Base-by-base conservation (phyloP, 2,329 filamentous ascomycete genomes). In the Ophiognomonia clavigignenti-juglandacearum region DNA sequence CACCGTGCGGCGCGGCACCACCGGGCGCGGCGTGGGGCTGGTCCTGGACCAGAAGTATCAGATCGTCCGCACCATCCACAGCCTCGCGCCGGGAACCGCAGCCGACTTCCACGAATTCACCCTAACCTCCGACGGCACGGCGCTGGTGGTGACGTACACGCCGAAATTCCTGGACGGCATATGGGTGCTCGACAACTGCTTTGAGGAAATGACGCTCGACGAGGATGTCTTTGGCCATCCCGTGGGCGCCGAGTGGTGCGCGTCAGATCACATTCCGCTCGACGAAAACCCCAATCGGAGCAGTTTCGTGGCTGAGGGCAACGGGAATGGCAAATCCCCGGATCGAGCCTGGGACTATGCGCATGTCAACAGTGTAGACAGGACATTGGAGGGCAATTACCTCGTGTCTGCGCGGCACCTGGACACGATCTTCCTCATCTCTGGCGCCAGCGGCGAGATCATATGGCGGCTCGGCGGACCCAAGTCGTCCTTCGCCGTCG, bases 281-380 rank as follows among this genome's bases (percentile, higher is more conserved):
- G 38, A 44, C 9, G 46, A 48, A 22, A 45, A 45, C 13, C 18
- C 41, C 23, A 20, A 20, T 9, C 32, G 22, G 29, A 35, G 29
- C 16, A 19, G 31, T 7, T 36, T 34, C 2, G 35, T 45, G 18
- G 19, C 22, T 2, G 36, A 27, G 3, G 37, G 16, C n/a, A 26
- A 23, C 10, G 35, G 35, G 4, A 44, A 48, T 6, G 46, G 46
- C 11, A 37, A 39, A 4, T 44, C 36, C 9, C 56, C 57, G 0
- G 52, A 51, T 14, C 14, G 35, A 10, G 62, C 68, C 1, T 80
- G 74, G 61, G 75, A 80, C 56, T 77, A 70, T 49, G 78, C 78
- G 56, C 74, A 78, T 57, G 70, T 80, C 59, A 77, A 79, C 60
- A 73, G 72, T 26, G 62, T 79, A n/a, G 71, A 77, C 54, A 77